Evolutionary conservation across 2,329 filamentous ascomycete species (phyloP).

Genomic region (Fusarium albosuccineum): DNA sequence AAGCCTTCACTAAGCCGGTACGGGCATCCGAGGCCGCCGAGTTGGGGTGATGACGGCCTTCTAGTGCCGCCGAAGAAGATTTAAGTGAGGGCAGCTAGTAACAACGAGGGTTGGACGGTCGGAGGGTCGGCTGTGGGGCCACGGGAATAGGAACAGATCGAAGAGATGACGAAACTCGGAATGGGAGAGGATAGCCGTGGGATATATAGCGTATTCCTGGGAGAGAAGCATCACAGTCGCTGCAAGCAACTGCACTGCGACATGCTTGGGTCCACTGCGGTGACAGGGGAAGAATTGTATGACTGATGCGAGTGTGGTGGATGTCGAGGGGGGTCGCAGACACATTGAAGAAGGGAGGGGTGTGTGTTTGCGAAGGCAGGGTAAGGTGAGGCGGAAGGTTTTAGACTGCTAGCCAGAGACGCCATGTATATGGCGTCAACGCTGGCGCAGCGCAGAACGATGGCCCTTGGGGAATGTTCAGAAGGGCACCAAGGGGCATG

Average conservation of each 20-base stretch:
- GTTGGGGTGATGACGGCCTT: conserved; percentile 42
- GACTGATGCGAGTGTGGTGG: conserved; percentile 42
- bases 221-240: conserved; percentile 36
- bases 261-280: conserved; percentile 40
- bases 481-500: background rate
- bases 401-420: conserved; percentile 39
- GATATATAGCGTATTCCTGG: conserved; percentile 42
- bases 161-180: conserved; percentile 44
- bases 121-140: conserved; percentile 35
- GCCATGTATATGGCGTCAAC: conserved; percentile 41
- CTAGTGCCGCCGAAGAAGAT: conserved; percentile 41
- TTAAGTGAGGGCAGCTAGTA: conserved; percentile 39
- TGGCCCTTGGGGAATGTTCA: conserved; percentile 19
- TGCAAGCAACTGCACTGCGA: conserved; percentile 24
- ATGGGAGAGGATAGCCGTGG: conserved; percentile 38
- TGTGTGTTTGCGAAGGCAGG: conserved; percentile 36
- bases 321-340: conserved; percentile 32
- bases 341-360: conserved; percentile 34
- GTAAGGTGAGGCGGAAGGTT: conserved; percentile 45
- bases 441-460: conserved; percentile 19
- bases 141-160: conserved; percentile 40
- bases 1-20: conserved; percentile 40
- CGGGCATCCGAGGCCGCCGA: conserved; percentile 43
- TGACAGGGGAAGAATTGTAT: conserved; percentile 40
- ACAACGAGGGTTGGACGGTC: conserved; percentile 23